Base-by-base conservation (phyloP, 257 asterid species). In the Cruciata laevipes region DNA sequence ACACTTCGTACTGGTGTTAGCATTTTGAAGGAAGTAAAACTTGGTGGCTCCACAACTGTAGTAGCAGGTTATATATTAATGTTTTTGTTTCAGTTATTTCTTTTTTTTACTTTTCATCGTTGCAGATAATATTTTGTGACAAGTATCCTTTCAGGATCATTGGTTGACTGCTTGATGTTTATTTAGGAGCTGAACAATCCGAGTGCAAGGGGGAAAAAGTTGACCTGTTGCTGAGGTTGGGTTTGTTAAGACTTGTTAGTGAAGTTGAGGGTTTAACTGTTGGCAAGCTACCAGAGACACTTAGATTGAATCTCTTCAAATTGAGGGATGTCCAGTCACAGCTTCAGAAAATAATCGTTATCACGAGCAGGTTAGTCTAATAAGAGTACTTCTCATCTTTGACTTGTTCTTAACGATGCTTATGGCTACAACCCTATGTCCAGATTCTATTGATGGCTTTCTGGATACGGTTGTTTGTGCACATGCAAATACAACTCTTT, bases 1-100 rank as follows among this genome's bases (percentile, higher is more conserved):
- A 67, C 86, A 61, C 95, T 91, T 63, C 84, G 84, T 63, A 81
- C 95, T 37, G 98, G 96, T 51, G 95, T 95, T 79, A 79, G 88
- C 70, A 66, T 86, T 47, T 80, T 69, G 76, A 74, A 53, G 82
- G 81, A 79, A 55, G 55, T 61, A 69, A 71, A 66, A 67, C 66
- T 83, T 61, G 73, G 80, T 49, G 20, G 84, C 60, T 70, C 73
- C 44, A 58, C 80, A 61, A 35, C 83, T 32, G 53, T 42, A 52
- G 77, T 40, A 75, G 67, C 84, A 44, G 91, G 86, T 85, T 63
- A 78, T 7, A 59, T 3, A 27, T 6, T 61, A 5, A 12, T 23
- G 37, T 13, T 31, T 4, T 30, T 53, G 24, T 38, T 17, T 23
- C 35, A 42, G 11, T 2, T 7, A 14, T 55, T 75, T 14, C 25